phyloP scores from a whole-genome alignment of 352 stramenopile species.

The Globisporangium perplexum region DNA sequence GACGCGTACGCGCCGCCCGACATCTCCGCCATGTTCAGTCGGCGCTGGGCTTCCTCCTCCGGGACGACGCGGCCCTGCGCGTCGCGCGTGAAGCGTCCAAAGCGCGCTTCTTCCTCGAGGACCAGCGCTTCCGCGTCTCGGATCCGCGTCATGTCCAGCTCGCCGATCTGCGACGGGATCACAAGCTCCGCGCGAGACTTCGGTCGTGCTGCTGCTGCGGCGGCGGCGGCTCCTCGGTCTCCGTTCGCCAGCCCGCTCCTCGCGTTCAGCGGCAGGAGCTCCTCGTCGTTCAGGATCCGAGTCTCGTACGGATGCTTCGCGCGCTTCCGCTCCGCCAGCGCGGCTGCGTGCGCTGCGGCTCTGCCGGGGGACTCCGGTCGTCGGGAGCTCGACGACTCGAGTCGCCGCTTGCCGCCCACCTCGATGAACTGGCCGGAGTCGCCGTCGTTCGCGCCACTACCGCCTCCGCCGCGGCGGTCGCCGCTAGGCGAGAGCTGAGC shows the following conservation, averaged over 20 bases:
- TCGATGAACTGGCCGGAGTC: slow-evolving; percentile 46
- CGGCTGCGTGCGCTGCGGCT: slow-evolving; percentile 15
- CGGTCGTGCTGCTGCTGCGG: slow-evolving; percentile 2
- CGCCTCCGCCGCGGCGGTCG: background rate
- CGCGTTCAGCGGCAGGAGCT: slow-evolving; percentile 39
- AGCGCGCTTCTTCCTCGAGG: slow-evolving; percentile 61
- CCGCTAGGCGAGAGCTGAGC: background rate
- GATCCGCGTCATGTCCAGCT: slow-evolving; percentile 82
- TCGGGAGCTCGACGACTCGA: background rate
- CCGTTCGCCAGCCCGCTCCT: background rate
- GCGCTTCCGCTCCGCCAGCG: slow-evolving; percentile 46
- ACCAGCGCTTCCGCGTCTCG: slow-evolving; percentile 58
- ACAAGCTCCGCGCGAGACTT: slow-evolving; percentile 12
- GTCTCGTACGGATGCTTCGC: slow-evolving; percentile 81
- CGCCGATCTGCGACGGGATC: slow-evolving; percentile 66
- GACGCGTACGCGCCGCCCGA: slow-evolving; percentile 39
- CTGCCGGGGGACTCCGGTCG: slow-evolving; percentile 8
- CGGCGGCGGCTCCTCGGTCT: slow-evolving; percentile 7
- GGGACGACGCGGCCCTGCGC: slow-evolving; percentile 65
- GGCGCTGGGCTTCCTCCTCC: slow-evolving; percentile 43
- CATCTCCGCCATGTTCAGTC: slow-evolving; percentile 52
- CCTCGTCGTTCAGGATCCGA: slow-evolving; percentile 81
- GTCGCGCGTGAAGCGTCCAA: slow-evolving; percentile 62
- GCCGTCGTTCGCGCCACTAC: background rate
- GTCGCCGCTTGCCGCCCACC: slow-evolving; percentile 46